Evolutionary conservation across 225 moss, liverwort and hornwort species (phyloP).

Genomic region (Polytrichum commune): DNA sequence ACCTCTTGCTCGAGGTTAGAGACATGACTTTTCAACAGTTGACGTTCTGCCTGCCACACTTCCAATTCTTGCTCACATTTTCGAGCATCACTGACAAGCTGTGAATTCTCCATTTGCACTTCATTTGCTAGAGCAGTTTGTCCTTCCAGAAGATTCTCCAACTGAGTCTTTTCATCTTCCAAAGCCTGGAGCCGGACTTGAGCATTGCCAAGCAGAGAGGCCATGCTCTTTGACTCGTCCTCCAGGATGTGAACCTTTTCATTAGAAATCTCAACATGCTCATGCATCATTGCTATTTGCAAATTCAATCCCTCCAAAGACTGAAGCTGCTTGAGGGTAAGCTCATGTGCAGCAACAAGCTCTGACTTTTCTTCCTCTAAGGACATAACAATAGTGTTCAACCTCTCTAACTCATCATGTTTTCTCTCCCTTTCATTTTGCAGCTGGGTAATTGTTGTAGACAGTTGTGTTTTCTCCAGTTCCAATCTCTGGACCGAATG

Average conservation of each 20-base stretch:
- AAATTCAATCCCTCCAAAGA: conserved; percentile 22
- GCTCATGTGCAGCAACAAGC: conserved; percentile 9
- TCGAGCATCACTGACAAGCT: conserved; percentile 10
- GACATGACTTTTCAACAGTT: conserved; percentile 19
- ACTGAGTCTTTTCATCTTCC: conserved; percentile 20
- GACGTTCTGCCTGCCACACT: conserved; percentile 16
- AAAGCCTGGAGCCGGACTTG: conserved; percentile 19
- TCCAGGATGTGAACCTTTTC: conserved; percentile 22
- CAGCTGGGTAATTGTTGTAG: conserved; percentile 19
- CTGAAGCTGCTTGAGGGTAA: conserved; percentile 16
- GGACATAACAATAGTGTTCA: conserved; percentile 13
- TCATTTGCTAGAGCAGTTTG: conserved; percentile 8
- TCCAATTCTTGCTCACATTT: conserved; percentile 18
- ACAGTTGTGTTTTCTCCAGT: conserved; percentile 27
- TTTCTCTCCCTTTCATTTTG: conserved; percentile 26
- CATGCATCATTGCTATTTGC: conserved; percentile 20
- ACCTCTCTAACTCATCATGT: conserved; percentile 4
- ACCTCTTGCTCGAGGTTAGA: conserved; percentile 14
- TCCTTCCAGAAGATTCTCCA: conserved; percentile 22
- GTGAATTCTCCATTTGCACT: conserved; percentile 17
- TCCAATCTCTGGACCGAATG: conserved; percentile 25
- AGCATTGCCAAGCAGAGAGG: conserved; percentile 15
- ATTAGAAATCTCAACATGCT: conserved; percentile 16
- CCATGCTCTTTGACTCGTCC: conserved; percentile 15
- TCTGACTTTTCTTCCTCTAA: conserved; percentile 26